Conservation (phyloP, 148 eudicot genomes). For the Pouteria glomerata region DNA sequence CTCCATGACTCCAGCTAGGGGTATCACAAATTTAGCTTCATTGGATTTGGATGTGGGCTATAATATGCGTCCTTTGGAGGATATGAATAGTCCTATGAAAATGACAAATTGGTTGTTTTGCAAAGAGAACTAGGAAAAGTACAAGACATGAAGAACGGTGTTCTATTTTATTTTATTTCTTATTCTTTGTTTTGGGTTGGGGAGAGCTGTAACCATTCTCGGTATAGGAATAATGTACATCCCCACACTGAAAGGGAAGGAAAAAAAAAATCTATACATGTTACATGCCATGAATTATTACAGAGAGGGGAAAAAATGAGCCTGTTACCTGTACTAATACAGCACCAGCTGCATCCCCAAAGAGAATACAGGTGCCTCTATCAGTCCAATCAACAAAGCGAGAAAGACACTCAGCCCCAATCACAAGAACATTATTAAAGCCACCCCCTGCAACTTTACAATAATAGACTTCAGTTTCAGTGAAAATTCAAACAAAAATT, state of each 20-base stretch:
- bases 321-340: slow-evolving; percentile 71
- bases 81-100: not conserved
- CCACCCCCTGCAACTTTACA: slow-evolving; percentile 56
- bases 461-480: not conserved
- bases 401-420: slow-evolving; percentile 91
- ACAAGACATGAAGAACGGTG: no score
- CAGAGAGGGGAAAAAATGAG: slow-evolving; percentile 4
- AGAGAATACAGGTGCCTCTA: slow-evolving; percentile 96
- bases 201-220: no score
- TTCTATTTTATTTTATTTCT: no score
- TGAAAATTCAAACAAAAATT: not conserved
- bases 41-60: no score
- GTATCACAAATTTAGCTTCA: no score
- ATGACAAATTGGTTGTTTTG: not conserved
- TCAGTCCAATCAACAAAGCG: slow-evolving; percentile 97
- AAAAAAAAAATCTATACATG: no score
- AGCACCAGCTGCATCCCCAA: slow-evolving; percentile 99
- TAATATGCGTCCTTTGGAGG: not conserved
- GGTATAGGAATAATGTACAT: no score
- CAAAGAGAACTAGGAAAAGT: not conserved
- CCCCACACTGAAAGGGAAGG: no score
- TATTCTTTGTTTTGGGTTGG: no score
- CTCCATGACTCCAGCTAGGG: no score
- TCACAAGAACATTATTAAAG: slow-evolving; percentile 75
- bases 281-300: not conserved